Conservation (phyloP, 495 filamentous ascomycete species). For the Aspergillus egyptiacus region DNA sequence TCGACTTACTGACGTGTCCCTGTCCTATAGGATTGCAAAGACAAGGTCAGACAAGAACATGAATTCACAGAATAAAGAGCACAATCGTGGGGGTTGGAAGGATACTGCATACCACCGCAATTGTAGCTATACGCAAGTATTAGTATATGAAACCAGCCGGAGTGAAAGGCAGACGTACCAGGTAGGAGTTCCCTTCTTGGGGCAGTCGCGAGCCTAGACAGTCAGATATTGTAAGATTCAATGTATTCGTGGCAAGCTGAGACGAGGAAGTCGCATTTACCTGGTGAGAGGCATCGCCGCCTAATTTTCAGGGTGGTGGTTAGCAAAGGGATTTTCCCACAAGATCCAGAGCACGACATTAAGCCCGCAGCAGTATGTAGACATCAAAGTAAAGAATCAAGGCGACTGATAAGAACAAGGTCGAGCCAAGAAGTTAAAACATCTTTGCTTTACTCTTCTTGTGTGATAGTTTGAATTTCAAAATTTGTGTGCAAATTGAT, state of each 20-base stretch:
- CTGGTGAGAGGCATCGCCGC: slow-evolving; percentile 72
- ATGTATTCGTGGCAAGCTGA: not conserved
- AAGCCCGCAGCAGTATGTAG: not conserved
- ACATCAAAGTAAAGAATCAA: not conserved
- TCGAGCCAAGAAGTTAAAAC: not conserved
- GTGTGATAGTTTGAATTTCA: not conserved
- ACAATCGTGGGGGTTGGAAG: not conserved
- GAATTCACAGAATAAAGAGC: not conserved
- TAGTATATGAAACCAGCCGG: slow-evolving; percentile 21
- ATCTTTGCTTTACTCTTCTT: not conserved
- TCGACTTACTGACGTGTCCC: slow-evolving; percentile 79
- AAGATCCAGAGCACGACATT: not conserved
- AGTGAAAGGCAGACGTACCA: slow-evolving; percentile 51
- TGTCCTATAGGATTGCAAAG: slow-evolving; percentile 43
- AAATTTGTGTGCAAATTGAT: slow-evolving; percentile 1
- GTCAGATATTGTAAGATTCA: slow-evolving; percentile 21
- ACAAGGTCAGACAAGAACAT: slow-evolving; percentile 12
- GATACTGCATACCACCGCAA: slow-evolving; percentile 58
- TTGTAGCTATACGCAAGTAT: slow-evolving; percentile 55
- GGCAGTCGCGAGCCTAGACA: slow-evolving; percentile 81
- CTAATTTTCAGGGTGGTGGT: slow-evolving; percentile 39
- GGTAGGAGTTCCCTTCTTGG: slow-evolving; percentile 85
- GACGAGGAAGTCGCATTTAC: slow-evolving; percentile 30
- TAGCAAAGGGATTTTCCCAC: slow-evolving; percentile 14
- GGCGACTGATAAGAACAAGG: slow-evolving; percentile 12